Conservation (phyloP, 768 basidiomycete species). For the Artomyces pyxidatus region DNA sequence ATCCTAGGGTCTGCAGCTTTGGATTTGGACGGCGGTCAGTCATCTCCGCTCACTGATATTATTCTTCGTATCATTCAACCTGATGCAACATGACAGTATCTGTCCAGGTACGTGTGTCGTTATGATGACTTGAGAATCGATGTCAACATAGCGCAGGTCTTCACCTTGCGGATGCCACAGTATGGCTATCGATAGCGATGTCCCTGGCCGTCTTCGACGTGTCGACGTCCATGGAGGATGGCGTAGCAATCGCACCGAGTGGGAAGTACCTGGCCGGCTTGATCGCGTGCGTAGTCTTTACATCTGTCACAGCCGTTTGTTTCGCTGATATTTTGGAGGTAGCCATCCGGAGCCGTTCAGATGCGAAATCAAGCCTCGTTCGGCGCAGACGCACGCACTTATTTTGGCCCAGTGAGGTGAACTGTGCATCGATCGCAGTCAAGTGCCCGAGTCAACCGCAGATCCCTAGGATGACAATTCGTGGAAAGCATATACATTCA, state of each 20-base stretch:
- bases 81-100: not conserved
- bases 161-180: slow-evolving; percentile 4
- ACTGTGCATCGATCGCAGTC: too few relatives aligned
- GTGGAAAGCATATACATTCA: too few relatives aligned
- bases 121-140: not conserved
- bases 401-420: too few relatives aligned
- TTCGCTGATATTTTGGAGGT: too few relatives aligned
- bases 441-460: too few relatives aligned
- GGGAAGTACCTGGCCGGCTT: not conserved
- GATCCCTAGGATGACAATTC: too few relatives aligned
- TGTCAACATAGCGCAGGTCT: too few relatives aligned
- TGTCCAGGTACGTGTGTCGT: slow-evolving; percentile 3
- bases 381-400: too few relatives aligned
- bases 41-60: not conserved
- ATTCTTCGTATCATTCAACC: not conserved
- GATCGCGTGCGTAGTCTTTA: slow-evolving; percentile 1
- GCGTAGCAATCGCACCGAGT: slow-evolving; percentile 2
- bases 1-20: slow-evolving; percentile 13
- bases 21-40: slow-evolving; percentile 19
- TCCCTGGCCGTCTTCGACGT: slow-evolving; percentile 8
- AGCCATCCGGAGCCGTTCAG: too few relatives aligned
- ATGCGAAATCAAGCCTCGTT: too few relatives aligned
- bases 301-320: too few relatives aligned
- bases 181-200: slow-evolving; percentile 8
- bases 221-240: slow-evolving; percentile 3